Percentiles rank a stretch among this genome's conserved stretches.
phyloP scores from a whole-genome alignment of 78 protist genomes.

The Creolimax fragrantissima region DNA sequence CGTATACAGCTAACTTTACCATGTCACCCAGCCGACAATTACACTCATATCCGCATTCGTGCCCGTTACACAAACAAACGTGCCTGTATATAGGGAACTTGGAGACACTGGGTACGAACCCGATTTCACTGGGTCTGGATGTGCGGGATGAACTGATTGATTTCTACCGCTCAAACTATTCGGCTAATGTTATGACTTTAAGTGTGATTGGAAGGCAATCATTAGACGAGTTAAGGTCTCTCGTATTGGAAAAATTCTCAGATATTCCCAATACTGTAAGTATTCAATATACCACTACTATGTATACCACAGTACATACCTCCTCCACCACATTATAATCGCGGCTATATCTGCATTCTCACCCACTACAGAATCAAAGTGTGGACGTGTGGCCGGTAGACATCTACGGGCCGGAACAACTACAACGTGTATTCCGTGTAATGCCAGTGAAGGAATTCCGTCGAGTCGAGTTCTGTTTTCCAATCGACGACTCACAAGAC shows the following conservation, averaged over 20 bases:
- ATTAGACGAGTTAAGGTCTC: neutral
- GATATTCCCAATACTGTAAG: neutral
- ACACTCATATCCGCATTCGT: no score
- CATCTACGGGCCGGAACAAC: neutral
- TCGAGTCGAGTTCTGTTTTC: neutral
- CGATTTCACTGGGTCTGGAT: constrained; percentile 33
- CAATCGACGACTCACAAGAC: neutral
- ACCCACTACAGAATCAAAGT: neutral
- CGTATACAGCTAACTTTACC: no score
- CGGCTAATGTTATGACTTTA: constrained; percentile 45
- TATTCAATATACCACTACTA: neutral
- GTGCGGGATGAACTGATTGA: constrained; percentile 37
- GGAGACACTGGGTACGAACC: constrained; percentile 38
- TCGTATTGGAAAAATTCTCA: neutral
- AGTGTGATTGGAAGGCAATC: constrained; percentile 22
- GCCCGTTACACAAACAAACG: no score
- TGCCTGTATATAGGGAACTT: constrained; percentile 48
- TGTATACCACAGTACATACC: neutral
- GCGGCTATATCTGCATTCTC: neutral
- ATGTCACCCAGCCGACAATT: no score
- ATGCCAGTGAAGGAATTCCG: neutral
- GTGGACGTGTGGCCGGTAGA: neutral
- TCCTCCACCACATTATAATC: neutral
- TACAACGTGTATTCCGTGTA: neutral
- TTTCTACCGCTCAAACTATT: constrained; percentile 47